These are phyloP conservation scores for Rhododendron molle DNA, from an alignment of 148 eudicot species.

Conservation along the genomic window DNA sequence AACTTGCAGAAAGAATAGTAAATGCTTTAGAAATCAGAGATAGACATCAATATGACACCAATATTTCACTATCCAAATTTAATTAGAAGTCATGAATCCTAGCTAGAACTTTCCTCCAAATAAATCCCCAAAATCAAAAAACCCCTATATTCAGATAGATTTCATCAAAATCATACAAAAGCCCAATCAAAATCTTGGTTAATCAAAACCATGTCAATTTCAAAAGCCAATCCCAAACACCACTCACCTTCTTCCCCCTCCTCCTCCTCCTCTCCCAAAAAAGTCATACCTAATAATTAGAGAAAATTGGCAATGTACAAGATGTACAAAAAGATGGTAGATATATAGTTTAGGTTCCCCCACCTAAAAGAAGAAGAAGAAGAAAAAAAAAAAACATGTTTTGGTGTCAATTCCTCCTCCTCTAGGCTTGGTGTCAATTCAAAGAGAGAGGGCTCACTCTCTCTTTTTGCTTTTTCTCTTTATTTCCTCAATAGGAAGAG, in stretches of 20 bases:
- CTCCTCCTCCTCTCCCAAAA: slow-evolving; percentile 13
- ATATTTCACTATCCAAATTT: slow-evolving; percentile 20
- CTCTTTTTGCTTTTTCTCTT: not conserved
- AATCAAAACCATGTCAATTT: slow-evolving; percentile 12
- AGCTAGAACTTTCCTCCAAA: slow-evolving; percentile 14
- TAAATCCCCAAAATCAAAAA: not conserved
- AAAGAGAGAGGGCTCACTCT: slow-evolving; percentile 1
- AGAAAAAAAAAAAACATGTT: slow-evolving; percentile 16
- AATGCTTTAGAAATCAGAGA: slow-evolving; percentile 20
- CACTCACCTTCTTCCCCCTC: not conserved
- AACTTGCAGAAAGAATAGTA: slow-evolving; percentile 8
- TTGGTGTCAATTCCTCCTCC: slow-evolving; percentile 4
- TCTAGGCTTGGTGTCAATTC: slow-evolving; percentile 12
- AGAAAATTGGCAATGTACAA: slow-evolving; percentile 35
- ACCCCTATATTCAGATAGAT: not conserved
- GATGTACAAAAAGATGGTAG: slow-evolving; percentile 25
- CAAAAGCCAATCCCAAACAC: slow-evolving; percentile 1
- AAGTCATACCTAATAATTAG: slow-evolving; percentile 35
- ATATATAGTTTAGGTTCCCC: slow-evolving; percentile 24
- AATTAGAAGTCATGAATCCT: slow-evolving; percentile 7
- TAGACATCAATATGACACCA: slow-evolving; percentile 10
- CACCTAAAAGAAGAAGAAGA: slow-evolving; percentile 1
- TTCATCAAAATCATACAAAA: slow-evolving; percentile 1
- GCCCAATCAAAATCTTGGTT: slow-evolving; percentile 14
- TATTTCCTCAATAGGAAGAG: slow-evolving; percentile 27